phyloP scores from a whole-genome alignment of 495 filamentous ascomycete species.

The Hyaloscypha hepaticicola region DNA sequence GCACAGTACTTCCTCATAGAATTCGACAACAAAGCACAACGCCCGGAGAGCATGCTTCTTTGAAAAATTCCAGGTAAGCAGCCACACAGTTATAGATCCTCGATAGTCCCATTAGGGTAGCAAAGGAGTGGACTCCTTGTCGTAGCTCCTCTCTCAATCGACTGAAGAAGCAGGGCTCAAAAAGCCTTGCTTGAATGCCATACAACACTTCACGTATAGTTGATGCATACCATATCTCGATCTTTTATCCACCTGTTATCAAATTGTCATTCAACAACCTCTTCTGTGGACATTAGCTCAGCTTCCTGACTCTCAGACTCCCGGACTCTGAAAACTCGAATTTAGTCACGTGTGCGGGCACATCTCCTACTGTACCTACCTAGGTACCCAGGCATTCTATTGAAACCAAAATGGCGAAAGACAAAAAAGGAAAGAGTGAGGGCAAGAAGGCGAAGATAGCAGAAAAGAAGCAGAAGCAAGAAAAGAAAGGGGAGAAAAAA shows the following conservation, averaged over 20 bases:
- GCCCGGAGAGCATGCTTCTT: not conserved
- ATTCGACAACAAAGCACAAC: not conserved
- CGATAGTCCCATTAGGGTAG: not conserved
- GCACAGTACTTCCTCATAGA: not conserved
- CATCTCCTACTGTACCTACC: not conserved
- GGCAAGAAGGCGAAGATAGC: conserved; percentile 61
- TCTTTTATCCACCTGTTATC: not conserved
- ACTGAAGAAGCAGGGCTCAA: not conserved
- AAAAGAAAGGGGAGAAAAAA: conserved; percentile 63
- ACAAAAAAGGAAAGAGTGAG: conserved; percentile 58
- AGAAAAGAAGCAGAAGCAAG: conserved; percentile 65
- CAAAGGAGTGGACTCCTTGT: not conserved
- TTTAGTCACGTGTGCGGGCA: not conserved
- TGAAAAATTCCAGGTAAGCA: not conserved
- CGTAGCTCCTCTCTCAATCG: not conserved
- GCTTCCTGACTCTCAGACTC: not conserved
- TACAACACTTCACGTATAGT: not conserved
- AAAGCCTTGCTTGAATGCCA: not conserved
- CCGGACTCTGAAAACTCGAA: not conserved
- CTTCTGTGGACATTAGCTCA: not conserved
- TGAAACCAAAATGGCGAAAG: conserved; percentile 49
- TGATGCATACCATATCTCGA: not conserved
- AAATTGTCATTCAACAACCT: not conserved
- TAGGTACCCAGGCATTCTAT: too few species aligned
- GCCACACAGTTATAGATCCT: not conserved